A percentile compares a stretch with the other conserved stretches of the same genome.
These are phyloP conservation scores for Castanea mollissima DNA, from an alignment of 306 rosid species.

Conservation along the genomic window DNA sequence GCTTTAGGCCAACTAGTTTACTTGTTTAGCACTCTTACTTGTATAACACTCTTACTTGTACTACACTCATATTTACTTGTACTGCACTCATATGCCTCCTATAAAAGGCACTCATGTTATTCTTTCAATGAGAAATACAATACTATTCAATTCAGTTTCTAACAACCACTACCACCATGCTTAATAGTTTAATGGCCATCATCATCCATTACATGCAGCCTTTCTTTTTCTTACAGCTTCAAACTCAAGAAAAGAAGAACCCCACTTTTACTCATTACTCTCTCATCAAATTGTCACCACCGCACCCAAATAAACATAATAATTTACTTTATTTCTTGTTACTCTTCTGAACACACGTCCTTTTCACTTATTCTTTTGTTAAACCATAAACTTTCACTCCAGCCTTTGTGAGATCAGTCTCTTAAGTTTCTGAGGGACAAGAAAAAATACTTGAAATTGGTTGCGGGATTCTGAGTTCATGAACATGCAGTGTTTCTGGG, in stretches of 20 bases:
- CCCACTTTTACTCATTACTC: slow-evolving; percentile 22
- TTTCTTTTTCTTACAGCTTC: slow-evolving; percentile 19
- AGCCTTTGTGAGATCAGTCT: slow-evolving; percentile 3
- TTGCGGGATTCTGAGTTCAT: slow-evolving; percentile 24
- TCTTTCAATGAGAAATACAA: too few species aligned
- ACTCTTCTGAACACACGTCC: slow-evolving; percentile 30
- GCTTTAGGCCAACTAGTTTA: too few species aligned
- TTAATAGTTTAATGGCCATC: neutral
- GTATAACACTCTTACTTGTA: too few species aligned
- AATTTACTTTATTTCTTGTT: slow-evolving; percentile 18
- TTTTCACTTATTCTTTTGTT: slow-evolving; percentile 9
- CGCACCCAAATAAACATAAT: slow-evolving; percentile 37
- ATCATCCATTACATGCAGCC: slow-evolving; percentile 13
- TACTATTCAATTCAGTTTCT: too few species aligned
- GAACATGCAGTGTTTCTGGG: slow-evolving; percentile 39
- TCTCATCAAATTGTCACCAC: slow-evolving; percentile 30
- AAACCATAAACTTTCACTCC: slow-evolving; percentile 16
- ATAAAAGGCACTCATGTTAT: too few species aligned
- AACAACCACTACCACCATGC: neutral
- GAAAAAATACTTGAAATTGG: neutral
- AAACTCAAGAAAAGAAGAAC: neutral
- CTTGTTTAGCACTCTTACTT: too few species aligned
- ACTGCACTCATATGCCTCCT: too few species aligned
- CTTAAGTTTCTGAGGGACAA: slow-evolving; percentile 18
- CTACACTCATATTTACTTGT: too few species aligned